Evolutionary conservation across 2,329 filamentous ascomycete genomes (phyloP), one percentile per base, ranked within the genome.

Genomic region (Lecanoromycetidae sp.): DNA sequence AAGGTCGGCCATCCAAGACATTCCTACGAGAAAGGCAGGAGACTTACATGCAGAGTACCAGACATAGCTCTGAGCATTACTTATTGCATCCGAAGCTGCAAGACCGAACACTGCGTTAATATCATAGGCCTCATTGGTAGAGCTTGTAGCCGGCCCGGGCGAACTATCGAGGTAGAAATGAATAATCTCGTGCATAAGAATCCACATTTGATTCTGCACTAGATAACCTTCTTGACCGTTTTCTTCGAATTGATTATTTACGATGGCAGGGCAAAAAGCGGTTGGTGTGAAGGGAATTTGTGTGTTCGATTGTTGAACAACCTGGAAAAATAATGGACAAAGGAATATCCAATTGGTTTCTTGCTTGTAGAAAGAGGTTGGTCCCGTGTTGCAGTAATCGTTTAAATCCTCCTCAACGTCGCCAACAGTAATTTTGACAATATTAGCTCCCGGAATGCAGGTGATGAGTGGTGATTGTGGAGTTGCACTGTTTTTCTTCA

Each of bases 31-130:
- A 33, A 33, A 17, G 7, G 6, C n/a, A 19, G 20, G 23, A 12
- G 29, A 23, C 43, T 37, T 37, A 45, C 43, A 37, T 2, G 33
- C 43, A 38, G 26, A 32, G 22, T 45, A 45, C 7, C 36, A 23
- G n/a, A 45, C 43, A 20, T 45, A 45, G 17, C 43, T 45, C 25
- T 35, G 10, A 3, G 43, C 17, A 45, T 37, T 45, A 35, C 32
- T 45, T 13, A 37, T 15, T 9, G 43, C 33, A 10, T 37, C 33
- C 12, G 12, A n/a, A 17, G 23, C 25, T 5, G 43, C 32, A 3
- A 45, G n/a, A 15, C 26, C 32, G 23, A 38, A 37, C 5, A 32
- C 43, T 5, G 20, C 33, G 13, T 45, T 45, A 10, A 37, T 37
- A 45, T 45, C 43, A 8, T 29, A 22, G 10, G 29, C 30, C 33